Base-by-base conservation (phyloP, 805 yeast species). In the Candida corydali region DNA sequence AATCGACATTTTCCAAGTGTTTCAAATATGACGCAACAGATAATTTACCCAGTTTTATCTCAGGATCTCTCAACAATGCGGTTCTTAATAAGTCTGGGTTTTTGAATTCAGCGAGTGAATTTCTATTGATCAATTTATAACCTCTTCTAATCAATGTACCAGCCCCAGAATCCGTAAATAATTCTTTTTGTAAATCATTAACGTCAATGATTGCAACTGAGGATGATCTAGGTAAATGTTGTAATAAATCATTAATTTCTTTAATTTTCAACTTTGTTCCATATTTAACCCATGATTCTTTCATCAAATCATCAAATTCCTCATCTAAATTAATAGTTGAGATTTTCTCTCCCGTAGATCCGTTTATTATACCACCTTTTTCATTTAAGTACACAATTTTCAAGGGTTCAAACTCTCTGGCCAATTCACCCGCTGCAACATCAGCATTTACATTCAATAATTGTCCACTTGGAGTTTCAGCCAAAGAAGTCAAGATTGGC, bases 111-210 rank as follows among this genome's bases (percentile, higher is more conserved):
- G 69, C 63, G 37, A 88, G 65, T 16, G 83, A 75, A 52, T 77
- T 74, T 58, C 87, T 79, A 52, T 78, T 80, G 40, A 82, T 60
- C 47, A 93, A 73, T 65, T 86, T 87, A 69, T 91, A 86, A 44
- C 99, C 99, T 63, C 98, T 81, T 75, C 98, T 84, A 52, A 93
- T 88, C 69, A 93, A 74, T 31, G 99, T 93, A 57, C 99, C 99
- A 20, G 98, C 99, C 63, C 99, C 99, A 12, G 96, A 84, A 61
- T 93, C 98, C 27, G 99, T 93, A 67, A 93, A 93, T 55, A 93
- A 76, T 64, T 93, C 99, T 61, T 91, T 93, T 67, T 93, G 98
- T 54, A 93, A 75, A 59, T 93, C 97, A 52, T 86, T 78, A 30
- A 93, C 97, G 49, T 91, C 86, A 52, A 93, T 93, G 58, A 93